Evolutionary conservation across 495 filamentous ascomycete species (phyloP).

Genomic region (Talaromyces borbonicus): DNA sequence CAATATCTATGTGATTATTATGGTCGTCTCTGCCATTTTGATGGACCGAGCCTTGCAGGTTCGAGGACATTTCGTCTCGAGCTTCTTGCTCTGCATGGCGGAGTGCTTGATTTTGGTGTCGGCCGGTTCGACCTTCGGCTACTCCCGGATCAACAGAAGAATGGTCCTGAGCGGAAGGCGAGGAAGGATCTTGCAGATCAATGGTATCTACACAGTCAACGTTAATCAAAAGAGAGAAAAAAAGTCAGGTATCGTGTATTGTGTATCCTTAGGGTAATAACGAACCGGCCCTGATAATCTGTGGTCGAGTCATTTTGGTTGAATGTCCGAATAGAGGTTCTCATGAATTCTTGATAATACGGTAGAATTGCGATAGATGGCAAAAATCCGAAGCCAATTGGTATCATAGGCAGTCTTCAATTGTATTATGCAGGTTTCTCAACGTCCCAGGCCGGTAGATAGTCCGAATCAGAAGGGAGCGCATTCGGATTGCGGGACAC

Average conservation of each 20-base stretch:
- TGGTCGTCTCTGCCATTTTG: constrained; percentile 40
- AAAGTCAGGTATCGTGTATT: too few relatives aligned
- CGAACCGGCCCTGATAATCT: constrained; percentile 72
- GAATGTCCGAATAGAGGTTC: too few relatives aligned
- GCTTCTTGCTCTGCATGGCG: constrained; percentile 69
- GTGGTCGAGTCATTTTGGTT: constrained; percentile 57
- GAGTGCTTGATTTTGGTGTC: constrained; percentile 77
- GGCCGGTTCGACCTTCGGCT: constrained; percentile 52
- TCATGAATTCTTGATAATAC: too few relatives aligned
- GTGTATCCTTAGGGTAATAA: constrained; percentile 1
- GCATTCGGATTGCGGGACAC: too few relatives aligned
- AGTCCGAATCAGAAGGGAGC: neutral
- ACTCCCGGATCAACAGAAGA: constrained; percentile 37
- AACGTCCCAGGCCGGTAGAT: too few relatives aligned
- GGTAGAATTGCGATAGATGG: neutral
- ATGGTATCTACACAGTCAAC: constrained; percentile 63
- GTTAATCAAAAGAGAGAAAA: too few relatives aligned
- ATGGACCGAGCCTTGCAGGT: constrained; percentile 32
- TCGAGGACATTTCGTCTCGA: constrained; percentile 51
- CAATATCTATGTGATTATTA: constrained; percentile 33
- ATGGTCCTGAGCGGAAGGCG: constrained; percentile 78
- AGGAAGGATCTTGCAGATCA: constrained; percentile 78
- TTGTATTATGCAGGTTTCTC: neutral
- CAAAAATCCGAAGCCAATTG: too few relatives aligned
- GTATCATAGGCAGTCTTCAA: neutral